Percentiles rank a stretch among this genome's conserved stretches.
Evolutionary conservation across 768 basidiomycete genomes (phyloP).

Genomic region (Rhizopogon rudus): DNA sequence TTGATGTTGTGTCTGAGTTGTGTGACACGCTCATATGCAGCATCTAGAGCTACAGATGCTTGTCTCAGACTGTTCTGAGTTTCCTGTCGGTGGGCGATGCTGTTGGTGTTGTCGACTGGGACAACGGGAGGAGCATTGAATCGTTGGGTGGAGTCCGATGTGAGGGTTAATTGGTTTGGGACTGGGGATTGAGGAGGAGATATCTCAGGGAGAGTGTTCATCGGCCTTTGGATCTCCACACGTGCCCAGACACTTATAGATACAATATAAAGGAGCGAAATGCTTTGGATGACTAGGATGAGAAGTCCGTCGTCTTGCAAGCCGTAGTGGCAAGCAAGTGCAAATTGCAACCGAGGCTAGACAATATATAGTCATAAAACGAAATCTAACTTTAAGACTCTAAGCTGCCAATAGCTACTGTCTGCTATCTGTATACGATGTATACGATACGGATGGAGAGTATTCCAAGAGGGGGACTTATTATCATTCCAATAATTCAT

Average conservation of each 20-base stretch:
- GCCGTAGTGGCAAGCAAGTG: background rate
- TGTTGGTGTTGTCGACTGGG: background rate
- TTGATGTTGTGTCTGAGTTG: constrained; percentile 49
- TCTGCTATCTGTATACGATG: too few species aligned
- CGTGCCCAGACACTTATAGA: background rate
- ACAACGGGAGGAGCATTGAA: background rate
- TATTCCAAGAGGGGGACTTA: constrained; percentile 2
- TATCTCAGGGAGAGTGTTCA: background rate
- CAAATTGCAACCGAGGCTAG: background rate
- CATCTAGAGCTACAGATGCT: constrained; percentile 50
- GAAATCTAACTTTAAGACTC: too few species aligned
- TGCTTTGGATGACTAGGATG: background rate
- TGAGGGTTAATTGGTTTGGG: background rate
- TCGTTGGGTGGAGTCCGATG: background rate
- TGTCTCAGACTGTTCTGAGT: constrained; percentile 38
- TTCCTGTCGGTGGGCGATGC: constrained; percentile 7
- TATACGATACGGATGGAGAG: too few species aligned
- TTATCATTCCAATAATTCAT: background rate
- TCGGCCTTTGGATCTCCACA: background rate
- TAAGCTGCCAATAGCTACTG: too few species aligned
- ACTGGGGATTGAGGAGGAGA: background rate
- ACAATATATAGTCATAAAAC: background rate
- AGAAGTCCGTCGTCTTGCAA: background rate
- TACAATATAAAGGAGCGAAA: background rate
- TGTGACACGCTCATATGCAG: constrained; percentile 50